Percentiles rank a stretch among this genome's conserved stretches.
These are phyloP conservation scores for Forsythia suspensa DNA, from an alignment of 257 asterid species.

Conservation along the genomic window DNA sequence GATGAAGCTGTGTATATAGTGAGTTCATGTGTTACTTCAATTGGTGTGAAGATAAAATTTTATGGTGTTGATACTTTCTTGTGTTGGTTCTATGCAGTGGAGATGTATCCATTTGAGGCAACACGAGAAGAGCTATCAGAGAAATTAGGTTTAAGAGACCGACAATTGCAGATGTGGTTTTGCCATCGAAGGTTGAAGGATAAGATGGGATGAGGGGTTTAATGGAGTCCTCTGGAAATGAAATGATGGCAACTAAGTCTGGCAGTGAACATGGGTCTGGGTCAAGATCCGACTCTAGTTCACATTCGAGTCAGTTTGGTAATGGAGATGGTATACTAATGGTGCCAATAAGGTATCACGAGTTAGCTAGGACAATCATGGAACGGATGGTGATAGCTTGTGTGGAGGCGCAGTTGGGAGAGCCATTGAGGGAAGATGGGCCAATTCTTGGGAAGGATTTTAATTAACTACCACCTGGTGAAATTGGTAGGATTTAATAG, in stretches of 20 bases:
- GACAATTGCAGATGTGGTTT: conserved; percentile 99
- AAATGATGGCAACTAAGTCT: conserved; percentile 49
- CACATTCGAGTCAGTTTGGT: conserved; percentile 80
- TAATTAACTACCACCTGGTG: conserved; percentile 96
- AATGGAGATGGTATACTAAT: conserved; percentile 57
- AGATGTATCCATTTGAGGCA: conserved; percentile 86
- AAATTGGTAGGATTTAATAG: conserved; percentile 49
- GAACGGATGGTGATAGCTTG: conserved; percentile 82
- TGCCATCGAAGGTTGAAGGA: conserved; percentile 96
- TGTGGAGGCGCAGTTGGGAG: conserved; percentile 93
- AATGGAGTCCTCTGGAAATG: conserved; percentile 56
- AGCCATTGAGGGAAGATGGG: conserved; percentile 80
- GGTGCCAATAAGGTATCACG: conserved; percentile 57
- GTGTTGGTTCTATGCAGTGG: conserved; percentile 58
- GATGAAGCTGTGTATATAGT: not conserved
- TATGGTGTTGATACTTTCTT: conserved; percentile 14
- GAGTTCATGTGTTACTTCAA: conserved; percentile 1
- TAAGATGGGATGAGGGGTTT: conserved; percentile 64
- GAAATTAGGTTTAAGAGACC: conserved; percentile 74
- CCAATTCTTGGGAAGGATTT: conserved; percentile 93
- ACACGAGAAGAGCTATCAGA: conserved; percentile 78
- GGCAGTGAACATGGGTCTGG: conserved; percentile 56
- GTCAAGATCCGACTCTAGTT: conserved; percentile 66
- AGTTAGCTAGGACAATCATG: conserved; percentile 62
- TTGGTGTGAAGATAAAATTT: conserved; percentile 9